Conservation (phyloP, 2,329 filamentous ascomycete species). For the Endocalyx cinctus region DNA sequence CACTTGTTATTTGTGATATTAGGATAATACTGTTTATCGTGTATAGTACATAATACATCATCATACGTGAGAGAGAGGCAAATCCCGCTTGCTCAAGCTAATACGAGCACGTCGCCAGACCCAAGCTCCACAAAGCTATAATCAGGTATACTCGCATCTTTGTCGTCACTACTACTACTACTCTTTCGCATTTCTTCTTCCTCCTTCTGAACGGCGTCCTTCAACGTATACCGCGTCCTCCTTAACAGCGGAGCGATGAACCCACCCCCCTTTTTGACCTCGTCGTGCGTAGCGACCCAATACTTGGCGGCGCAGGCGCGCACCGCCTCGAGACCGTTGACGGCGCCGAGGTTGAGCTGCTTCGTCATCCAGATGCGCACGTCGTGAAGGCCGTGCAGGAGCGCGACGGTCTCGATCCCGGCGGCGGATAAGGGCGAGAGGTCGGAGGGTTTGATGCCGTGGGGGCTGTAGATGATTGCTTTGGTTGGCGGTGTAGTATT, state of each 20-base stretch:
- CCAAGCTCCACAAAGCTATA: slow-evolving; percentile 47
- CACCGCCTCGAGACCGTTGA: slow-evolving; percentile 56
- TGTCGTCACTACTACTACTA: too few relatives aligned
- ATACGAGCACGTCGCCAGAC: slow-evolving; percentile 51
- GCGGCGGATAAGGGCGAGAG: slow-evolving; percentile 39
- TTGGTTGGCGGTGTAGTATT: too few relatives aligned
- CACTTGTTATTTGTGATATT: too few relatives aligned
- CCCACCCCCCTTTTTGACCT: slow-evolving; percentile 55
- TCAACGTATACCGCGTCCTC: slow-evolving; percentile 38
- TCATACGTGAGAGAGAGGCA: not conserved
- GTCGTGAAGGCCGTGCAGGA: slow-evolving; percentile 62
- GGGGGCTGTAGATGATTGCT: slow-evolving; percentile 59
- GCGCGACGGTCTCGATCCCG: slow-evolving; percentile 47
- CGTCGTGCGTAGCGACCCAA: slow-evolving; percentile 64
- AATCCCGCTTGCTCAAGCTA: slow-evolving; percentile 24
- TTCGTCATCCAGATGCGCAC: slow-evolving; percentile 44
- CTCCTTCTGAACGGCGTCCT: slow-evolving; percentile 37
- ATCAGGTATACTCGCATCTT: too few relatives aligned
- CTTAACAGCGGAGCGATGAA: slow-evolving; percentile 49
- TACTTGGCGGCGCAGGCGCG: slow-evolving; percentile 49
- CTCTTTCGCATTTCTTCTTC: slow-evolving; percentile 24
- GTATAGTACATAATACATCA: not conserved
- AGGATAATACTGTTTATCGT: too few relatives aligned
- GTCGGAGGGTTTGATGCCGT: slow-evolving; percentile 49
- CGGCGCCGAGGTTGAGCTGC: slow-evolving; percentile 60